Base-by-base conservation (phyloP, 2,329 filamentous ascomycete genomes). In the Penicillium sp. region DNA sequence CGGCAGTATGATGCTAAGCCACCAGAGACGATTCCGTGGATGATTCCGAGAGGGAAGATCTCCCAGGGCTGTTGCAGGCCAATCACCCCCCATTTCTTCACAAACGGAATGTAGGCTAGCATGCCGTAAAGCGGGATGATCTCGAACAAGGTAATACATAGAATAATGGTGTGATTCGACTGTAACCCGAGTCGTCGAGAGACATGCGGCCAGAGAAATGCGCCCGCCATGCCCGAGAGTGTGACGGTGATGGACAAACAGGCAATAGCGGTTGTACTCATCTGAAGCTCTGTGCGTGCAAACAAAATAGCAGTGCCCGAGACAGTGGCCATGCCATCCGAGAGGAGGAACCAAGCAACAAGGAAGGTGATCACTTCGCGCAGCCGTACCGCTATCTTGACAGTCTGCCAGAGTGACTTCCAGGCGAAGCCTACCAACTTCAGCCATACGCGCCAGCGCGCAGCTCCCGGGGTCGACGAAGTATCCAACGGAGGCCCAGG, bases 291-390 rank as follows among this genome's bases (percentile, higher is more conserved):
- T 0, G 93, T 97, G 76, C 96, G 96, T 42, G 93, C 93, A 73
- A 96, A 97, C 2, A 97, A 83, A 42, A 97, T 92, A 0, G 93
- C 93, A 0, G 93, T 97, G 3, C 91, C 93, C 2, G 91, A 93
- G 0, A 95, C 93, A 0, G 93, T 97, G 4, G 93, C 93, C 64
- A 97, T 91, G 35, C 91, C 92, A 72, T 97, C 93, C 0, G 91
- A 95, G 1, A 97, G 84, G 42, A 97, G 83, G 75, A 97, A 97
- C 93, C 93, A 97, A 1, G 91, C 92, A 2, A 85, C 86, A 0
- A 97, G 84, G 68, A 97, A 96, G 0, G 97, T 83, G 9, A 94
- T 82, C 0, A 96, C 87, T 67, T 97, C 88, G 47, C 89, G 88
- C 0, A 96, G 75, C 1, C 85, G 82, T 1, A 87, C 83, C 0